Percentiles rank a stretch among this genome's conserved stretches.
Evolutionary conservation across 768 basidiomycete genomes (phyloP).

Genomic region (Termitomyces sp.): DNA sequence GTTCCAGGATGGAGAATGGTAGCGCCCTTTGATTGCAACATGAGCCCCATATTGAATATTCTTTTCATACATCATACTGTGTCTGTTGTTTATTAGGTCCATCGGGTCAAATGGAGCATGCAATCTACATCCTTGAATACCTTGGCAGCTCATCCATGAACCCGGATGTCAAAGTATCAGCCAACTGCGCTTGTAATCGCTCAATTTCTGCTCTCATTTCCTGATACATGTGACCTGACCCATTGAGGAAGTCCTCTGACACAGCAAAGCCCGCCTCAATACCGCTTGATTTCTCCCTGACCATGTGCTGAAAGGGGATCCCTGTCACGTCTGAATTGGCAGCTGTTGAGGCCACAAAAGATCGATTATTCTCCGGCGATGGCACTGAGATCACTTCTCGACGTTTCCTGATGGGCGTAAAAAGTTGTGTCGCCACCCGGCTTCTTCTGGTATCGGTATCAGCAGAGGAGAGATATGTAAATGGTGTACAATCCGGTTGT

Average conservation of each 20-base stretch:
- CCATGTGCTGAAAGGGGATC: not conserved
- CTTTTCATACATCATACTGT: too few relatives aligned
- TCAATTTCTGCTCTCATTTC: conserved; percentile 9
- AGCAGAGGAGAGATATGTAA: not conserved
- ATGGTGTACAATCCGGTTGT: not conserved
- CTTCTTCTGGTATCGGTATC: not conserved
- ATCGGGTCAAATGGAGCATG: not conserved
- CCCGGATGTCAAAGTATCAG: conserved; percentile 3
- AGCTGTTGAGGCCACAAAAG: too few relatives aligned
- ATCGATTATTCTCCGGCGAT: not conserved
- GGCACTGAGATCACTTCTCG: not conserved
- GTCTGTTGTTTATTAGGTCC: not conserved
- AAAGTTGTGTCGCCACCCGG: not conserved
- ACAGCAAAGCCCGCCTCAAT: not conserved
- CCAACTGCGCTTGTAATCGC: conserved; percentile 2
- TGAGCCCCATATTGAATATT: too few relatives aligned
- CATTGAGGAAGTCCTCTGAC: not conserved
- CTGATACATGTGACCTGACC: not conserved
- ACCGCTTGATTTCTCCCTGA: not conserved
- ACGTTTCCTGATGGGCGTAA: not conserved
- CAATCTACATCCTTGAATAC: conserved; percentile 1
- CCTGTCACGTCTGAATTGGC: not conserved
- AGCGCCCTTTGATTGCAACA: too few relatives aligned
- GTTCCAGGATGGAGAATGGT: too few relatives aligned
- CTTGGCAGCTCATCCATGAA: conserved; percentile 11